A percentile compares a stretch with the other conserved stretches of the same genome.
phyloP scores from a whole-genome alignment of 345 rosid species.

The Clausena lansium region DNA sequence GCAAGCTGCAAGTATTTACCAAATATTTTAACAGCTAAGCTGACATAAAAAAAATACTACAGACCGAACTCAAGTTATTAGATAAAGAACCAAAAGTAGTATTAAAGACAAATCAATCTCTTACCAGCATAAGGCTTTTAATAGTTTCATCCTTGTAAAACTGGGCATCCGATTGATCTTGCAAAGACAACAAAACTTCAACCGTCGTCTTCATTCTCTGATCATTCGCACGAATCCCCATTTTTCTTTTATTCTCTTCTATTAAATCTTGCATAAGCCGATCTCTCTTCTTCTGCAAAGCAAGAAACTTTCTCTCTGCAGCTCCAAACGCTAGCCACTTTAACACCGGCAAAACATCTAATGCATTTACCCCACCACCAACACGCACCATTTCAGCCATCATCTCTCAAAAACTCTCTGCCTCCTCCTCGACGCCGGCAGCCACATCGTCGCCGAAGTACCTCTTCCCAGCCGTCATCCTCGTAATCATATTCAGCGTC shows the following conservation, averaged over 20 bases:
- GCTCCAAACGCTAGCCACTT: slow-evolving; percentile 16
- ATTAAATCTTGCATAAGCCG: slow-evolving; percentile 27
- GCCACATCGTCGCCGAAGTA: slow-evolving; percentile 19
- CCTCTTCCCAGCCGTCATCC: slow-evolving; percentile 35
- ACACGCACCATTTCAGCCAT: slow-evolving; percentile 9
- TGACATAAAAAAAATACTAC: too few species aligned
- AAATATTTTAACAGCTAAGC: too few species aligned
- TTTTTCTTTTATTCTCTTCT: slow-evolving; percentile 18
- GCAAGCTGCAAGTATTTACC: too few species aligned
- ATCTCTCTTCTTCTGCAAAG: slow-evolving; percentile 24
- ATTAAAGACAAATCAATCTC: background rate
- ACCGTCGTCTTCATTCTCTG: slow-evolving; percentile 22
- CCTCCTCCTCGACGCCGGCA: slow-evolving; percentile 14
- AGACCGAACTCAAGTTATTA: too few species aligned
- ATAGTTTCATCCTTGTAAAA: slow-evolving; percentile 28
- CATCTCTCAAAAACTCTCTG: slow-evolving; percentile 21
- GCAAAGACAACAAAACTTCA: slow-evolving; percentile 29
- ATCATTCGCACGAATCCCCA: background rate
- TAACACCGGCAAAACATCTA: slow-evolving; percentile 19
- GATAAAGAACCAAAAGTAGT: too few species aligned
- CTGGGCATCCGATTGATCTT: slow-evolving; percentile 23
- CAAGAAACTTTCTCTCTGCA: slow-evolving; percentile 14
- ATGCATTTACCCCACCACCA: slow-evolving; percentile 11
- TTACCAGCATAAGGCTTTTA: slow-evolving; percentile 28
- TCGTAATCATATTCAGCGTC: slow-evolving; percentile 28